Percentiles rank a stretch among this genome's conserved stretches.
Conservation (phyloP, 1,284 basidiomycete genomes). For the Tilletiaria anomala region DNA sequence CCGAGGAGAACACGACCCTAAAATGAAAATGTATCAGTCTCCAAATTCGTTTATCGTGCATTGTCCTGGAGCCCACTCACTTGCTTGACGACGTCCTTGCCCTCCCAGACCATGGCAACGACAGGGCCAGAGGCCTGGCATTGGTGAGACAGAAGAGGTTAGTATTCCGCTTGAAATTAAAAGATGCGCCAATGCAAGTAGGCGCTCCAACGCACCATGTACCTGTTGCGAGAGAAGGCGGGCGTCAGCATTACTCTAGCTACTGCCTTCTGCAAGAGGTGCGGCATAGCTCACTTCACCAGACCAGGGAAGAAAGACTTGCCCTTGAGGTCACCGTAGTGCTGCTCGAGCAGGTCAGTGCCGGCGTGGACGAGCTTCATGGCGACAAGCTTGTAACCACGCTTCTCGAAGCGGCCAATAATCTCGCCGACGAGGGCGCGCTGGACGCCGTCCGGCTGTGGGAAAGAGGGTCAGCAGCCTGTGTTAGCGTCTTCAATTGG, state of each 20-base stretch:
- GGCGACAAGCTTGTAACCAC: constrained; percentile 36
- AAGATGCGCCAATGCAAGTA: not conserved
- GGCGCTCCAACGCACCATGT: no score
- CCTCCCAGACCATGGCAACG: constrained; percentile 92
- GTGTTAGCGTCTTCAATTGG: not conserved
- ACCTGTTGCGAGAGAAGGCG: constrained; percentile 3
- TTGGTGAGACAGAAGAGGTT: no score
- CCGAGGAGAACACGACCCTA: constrained; percentile 80
- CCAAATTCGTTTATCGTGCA: not conserved
- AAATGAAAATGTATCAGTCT: constrained; percentile 42
- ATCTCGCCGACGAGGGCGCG: constrained; percentile 37
- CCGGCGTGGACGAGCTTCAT: constrained; percentile 36
- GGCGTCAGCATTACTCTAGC: not conserved
- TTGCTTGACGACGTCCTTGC: constrained; percentile 49
- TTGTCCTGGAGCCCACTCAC: no score
- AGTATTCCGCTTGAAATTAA: not conserved
- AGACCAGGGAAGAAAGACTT: constrained; percentile 39
- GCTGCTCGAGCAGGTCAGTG: constrained; percentile 35
- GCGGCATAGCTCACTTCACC: no score
- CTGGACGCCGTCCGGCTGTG: constrained; percentile 35
- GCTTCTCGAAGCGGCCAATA: constrained; percentile 33
- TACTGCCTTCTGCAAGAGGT: no score
- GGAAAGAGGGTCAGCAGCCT: not conserved
- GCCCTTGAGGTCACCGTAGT: constrained; percentile 39
- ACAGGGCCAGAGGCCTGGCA: constrained; percentile 74